Conservation (phyloP, 176 grass and related monocot species). For the Typha latifolia region DNA sequence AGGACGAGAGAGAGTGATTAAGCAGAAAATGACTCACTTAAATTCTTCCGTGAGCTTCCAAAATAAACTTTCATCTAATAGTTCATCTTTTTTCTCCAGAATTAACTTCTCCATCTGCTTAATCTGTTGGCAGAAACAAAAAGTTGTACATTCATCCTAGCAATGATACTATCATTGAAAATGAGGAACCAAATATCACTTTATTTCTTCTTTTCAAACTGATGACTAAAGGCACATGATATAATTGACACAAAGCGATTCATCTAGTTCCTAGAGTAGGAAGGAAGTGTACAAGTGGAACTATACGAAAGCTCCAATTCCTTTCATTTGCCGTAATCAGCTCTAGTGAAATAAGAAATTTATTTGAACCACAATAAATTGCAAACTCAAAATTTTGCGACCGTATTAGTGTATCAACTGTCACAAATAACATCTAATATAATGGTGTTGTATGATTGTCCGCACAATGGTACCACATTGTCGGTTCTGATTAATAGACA, state of each 20-base stretch:
- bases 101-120: conserved; percentile 40
- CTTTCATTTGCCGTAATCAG: no score
- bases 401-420: no score
- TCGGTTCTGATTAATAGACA: no score
- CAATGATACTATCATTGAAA: background rate
- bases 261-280: background rate
- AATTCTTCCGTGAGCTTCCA: conserved; percentile 48
- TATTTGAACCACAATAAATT: no score
- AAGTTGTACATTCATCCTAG: background rate
- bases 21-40: conserved; percentile 31
- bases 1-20: background rate
- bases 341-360: no score
- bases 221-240: background rate
- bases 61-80: conserved; percentile 30
- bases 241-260: background rate
- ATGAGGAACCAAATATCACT: background rate
- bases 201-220: background rate
- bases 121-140: conserved; percentile 26
- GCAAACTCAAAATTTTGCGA: no score
- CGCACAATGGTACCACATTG: no score
- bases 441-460: no score
- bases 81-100: conserved; percentile 20
- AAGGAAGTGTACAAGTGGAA: no score
- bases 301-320: no score
- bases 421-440: no score